These are phyloP conservation scores for Drechslerella coelobrocha DNA, from an alignment of 2,329 filamentous ascomycete species.

Conservation along the genomic window DNA sequence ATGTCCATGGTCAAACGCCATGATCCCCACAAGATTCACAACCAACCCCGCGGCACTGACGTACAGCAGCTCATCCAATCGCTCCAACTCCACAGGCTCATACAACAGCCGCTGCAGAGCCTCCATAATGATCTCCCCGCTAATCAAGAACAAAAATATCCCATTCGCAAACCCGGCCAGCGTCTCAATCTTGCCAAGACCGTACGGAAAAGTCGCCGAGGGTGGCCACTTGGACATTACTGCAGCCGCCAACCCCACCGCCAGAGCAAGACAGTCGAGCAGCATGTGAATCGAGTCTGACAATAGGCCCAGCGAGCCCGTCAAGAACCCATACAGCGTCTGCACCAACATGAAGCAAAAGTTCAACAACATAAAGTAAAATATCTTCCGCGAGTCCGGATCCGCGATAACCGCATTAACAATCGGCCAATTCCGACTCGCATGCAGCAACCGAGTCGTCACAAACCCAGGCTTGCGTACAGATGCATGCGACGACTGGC, in stretches of 20 bases:
- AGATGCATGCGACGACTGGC: constrained; percentile 10
- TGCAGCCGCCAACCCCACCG: constrained; percentile 86
- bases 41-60: constrained; percentile 85
- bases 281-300: constrained; percentile 99
- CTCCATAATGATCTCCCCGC: constrained; percentile 94
- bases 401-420: constrained; percentile 85
- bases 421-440: constrained; percentile 75
- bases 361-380: constrained; percentile 97
- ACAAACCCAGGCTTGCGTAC: constrained; percentile 58
- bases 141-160: constrained; percentile 92
- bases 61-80: constrained; percentile 83
- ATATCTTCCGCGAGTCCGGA: constrained; percentile 90
- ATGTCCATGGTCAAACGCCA: constrained; percentile 73
- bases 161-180: constrained; percentile 96
- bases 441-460: constrained; percentile 74
- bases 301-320: constrained; percentile 90
- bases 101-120: constrained; percentile 86
- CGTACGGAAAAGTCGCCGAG: constrained; percentile 86
- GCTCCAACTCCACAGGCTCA: constrained; percentile 76
- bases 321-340: constrained; percentile 90
- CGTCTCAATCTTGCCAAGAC: constrained; percentile 95
- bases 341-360: constrained; percentile 95
- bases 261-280: constrained; percentile 92
- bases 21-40: constrained; percentile 91
- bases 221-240: constrained; percentile 97